A percentile compares a stretch with the other conserved stretches of the same genome.
phyloP scores from a whole-genome alignment of 352 stramenopile genomes.

The Pythium sukuiense region DNA sequence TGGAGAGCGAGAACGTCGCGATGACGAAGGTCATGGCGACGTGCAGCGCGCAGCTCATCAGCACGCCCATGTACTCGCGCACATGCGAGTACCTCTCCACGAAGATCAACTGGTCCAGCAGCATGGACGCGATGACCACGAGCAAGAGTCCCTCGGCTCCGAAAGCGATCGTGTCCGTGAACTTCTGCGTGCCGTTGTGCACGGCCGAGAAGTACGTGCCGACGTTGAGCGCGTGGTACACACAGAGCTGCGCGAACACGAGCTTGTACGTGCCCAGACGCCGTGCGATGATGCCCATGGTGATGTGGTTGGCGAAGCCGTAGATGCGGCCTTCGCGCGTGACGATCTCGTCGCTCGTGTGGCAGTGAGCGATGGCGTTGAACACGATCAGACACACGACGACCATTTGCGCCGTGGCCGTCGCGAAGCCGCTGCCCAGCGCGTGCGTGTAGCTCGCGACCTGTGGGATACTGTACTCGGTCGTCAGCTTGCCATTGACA shows the following conservation, averaged over 20 bases:
- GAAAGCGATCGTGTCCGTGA: conserved; percentile 26
- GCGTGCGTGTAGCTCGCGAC: conserved; percentile 17
- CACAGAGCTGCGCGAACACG: conserved; percentile 23
- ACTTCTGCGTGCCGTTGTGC: conserved; percentile 24
- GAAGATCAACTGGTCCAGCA: conserved; percentile 26
- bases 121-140: conserved; percentile 21
- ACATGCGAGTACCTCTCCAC: conserved; percentile 24
- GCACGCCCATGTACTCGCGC: conserved; percentile 18
- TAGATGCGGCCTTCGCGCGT: conserved; percentile 15
- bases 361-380: conserved; percentile 24
- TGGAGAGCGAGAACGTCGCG: conserved; percentile 9
- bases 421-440: conserved; percentile 22
- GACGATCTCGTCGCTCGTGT: conserved; percentile 13
- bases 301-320: conserved; percentile 23
- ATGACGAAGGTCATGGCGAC: conserved; percentile 4
- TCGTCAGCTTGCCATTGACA: conserved; percentile 7
- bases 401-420: conserved; percentile 20
- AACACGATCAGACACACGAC: conserved; percentile 22
- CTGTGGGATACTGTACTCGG: conserved; percentile 19
- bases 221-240: conserved; percentile 25
- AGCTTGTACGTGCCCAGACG: conserved; percentile 27
- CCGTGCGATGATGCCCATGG: conserved; percentile 24
- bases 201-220: conserved; percentile 24
- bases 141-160: conserved; percentile 20
- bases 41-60: conserved; percentile 14